Evolutionary conservation across 108 stramenopile genomes (phyloP).

Genomic region (Pseudonitzschia delicatissima): DNA sequence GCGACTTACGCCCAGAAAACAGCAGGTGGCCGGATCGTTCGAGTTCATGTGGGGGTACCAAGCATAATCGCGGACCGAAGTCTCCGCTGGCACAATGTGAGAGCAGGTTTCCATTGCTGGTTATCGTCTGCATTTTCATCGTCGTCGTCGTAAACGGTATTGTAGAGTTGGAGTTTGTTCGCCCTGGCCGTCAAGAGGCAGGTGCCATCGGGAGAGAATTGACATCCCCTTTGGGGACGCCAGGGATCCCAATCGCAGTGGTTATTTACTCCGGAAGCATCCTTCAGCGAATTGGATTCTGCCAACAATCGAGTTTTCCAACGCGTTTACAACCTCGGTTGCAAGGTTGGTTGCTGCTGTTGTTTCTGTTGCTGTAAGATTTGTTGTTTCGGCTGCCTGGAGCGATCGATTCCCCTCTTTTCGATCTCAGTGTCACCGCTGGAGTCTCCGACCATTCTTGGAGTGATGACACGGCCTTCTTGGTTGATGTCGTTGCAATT

Average conservation of each 20-base stretch:
- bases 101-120: conserved; percentile 49
- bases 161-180: conserved; percentile 62
- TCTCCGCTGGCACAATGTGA: conserved; percentile 62
- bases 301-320: too few species aligned
- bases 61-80: conserved; percentile 57
- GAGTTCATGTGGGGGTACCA: conserved; percentile 86
- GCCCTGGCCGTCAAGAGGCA: conserved; percentile 61
- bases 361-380: too few species aligned
- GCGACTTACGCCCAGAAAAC: conserved; percentile 45
- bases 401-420: too few species aligned
- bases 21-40: conserved; percentile 48
- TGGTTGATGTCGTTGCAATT: too few species aligned
- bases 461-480: too few species aligned
- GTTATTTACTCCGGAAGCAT: not conserved
- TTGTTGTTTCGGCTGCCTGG: too few species aligned
- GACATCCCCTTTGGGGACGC: conserved; percentile 66
- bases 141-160: conserved; percentile 38
- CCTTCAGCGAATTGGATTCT: conserved; percentile 19
- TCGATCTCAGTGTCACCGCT: too few species aligned
- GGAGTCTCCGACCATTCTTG: too few species aligned
- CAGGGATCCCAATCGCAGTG: not conserved
- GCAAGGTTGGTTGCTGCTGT: too few species aligned
- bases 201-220: conserved; percentile 78
- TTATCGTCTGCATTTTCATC: not conserved
- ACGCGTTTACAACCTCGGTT: too few species aligned